These are phyloP conservation scores for Handroanthus guayacan DNA, from an alignment of 257 asterid genomes.

Conservation along the genomic window DNA sequence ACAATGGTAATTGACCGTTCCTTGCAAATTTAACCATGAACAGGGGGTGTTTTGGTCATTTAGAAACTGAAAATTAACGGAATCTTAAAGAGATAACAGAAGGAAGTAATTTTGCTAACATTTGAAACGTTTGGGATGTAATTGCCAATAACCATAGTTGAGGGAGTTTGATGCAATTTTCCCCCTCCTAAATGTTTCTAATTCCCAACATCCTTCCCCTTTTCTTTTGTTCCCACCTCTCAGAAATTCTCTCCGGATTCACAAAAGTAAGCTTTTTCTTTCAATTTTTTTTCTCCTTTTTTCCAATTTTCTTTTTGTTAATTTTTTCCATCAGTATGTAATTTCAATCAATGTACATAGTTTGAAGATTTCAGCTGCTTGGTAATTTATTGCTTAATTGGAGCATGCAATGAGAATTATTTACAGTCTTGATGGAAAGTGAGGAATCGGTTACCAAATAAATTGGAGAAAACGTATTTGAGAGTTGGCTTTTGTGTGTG, in stretches of 20 bases:
- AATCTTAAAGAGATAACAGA: no score
- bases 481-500: background rate
- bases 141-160: no score
- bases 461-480: conserved; percentile 3
- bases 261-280: conserved; percentile 18
- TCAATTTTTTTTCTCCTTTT: background rate
- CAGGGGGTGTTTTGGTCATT: no score
- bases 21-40: no score
- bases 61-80: no score
- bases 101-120: no score
- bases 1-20: background rate
- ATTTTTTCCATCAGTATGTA: conserved; percentile 11
- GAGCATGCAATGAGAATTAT: conserved; percentile 1
- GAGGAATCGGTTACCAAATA: background rate
- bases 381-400: background rate
- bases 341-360: conserved; percentile 5
- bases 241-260: conserved; percentile 14
- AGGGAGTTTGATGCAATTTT: no score
- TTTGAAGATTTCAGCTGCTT: background rate
- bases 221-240: background rate
- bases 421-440: background rate
- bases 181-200: no score
- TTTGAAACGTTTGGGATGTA: no score
- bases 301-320: background rate
- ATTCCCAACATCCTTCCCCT: background rate